Evolutionary conservation across 2,329 filamentous ascomycete genomes (phyloP).

Genomic region (Ophidiomyces ophidiicola): DNA sequence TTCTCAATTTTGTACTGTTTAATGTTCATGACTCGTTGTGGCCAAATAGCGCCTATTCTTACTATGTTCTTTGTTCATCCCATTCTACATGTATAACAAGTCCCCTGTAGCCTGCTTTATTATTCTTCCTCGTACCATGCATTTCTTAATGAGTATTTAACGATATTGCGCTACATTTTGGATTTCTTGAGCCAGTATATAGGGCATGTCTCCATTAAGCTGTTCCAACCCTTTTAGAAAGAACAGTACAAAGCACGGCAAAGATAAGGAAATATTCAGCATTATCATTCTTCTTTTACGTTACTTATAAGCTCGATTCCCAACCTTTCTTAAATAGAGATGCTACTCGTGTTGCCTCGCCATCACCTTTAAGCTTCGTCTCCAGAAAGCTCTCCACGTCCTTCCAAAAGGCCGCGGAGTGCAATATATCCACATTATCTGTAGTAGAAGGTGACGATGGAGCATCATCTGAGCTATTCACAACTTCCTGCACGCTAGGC

Average conservation of each 20-base stretch:
- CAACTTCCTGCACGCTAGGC: conserved; percentile 17
- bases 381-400: conserved; percentile 72
- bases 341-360: conserved; percentile 51
- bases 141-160: too few relatives aligned
- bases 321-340: conserved; percentile 60
- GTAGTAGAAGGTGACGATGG: conserved; percentile 22
- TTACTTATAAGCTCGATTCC: conserved; percentile 33
- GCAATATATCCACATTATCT: conserved; percentile 41
- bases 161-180: too few relatives aligned
- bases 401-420: conserved; percentile 68
- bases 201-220: too few relatives aligned
- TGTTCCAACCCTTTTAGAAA: too few relatives aligned
- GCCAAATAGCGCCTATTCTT: conserved; percentile 2
- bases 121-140: too few relatives aligned
- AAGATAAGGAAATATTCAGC: too few relatives aligned
- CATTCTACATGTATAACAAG: not conserved
- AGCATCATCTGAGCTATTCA: conserved; percentile 16
- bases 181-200: too few relatives aligned
- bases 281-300: too few relatives aligned
- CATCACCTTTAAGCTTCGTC: conserved; percentile 62
- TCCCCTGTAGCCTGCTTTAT: not conserved
- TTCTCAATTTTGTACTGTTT: not conserved
- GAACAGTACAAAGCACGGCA: too few relatives aligned
- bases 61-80: not conserved
- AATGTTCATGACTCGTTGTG: conserved; percentile 10